phyloP scores from a whole-genome alignment of 2,329 filamentous ascomycete genomes.

The Penicillium psychrosexuale region DNA sequence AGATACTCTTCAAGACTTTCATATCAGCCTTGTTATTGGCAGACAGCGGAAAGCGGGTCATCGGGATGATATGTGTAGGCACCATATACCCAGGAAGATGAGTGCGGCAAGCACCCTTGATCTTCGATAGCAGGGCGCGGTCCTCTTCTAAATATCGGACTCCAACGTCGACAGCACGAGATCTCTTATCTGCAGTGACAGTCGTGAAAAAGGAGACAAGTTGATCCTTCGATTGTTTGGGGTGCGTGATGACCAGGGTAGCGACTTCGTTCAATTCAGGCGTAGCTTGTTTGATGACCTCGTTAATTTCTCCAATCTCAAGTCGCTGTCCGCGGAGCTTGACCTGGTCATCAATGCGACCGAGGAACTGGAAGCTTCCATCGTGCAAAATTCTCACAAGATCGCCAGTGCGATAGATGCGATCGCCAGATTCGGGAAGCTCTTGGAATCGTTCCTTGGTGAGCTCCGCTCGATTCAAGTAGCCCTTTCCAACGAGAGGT shows the following conservation, averaged over 20 bases:
- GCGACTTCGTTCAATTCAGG: slow-evolving; percentile 63
- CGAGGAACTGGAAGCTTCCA: slow-evolving; percentile 80
- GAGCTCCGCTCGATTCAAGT: slow-evolving; percentile 75
- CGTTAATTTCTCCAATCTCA: slow-evolving; percentile 88
- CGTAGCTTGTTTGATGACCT: slow-evolving; percentile 66
- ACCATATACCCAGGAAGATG: slow-evolving; percentile 84
- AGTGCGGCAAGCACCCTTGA: slow-evolving; percentile 63
- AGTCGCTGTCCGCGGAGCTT: slow-evolving; percentile 86
- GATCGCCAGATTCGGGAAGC: slow-evolving; percentile 55
- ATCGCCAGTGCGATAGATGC: slow-evolving; percentile 84
- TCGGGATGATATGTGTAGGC: slow-evolving; percentile 73
- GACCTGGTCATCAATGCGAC: slow-evolving; percentile 84
- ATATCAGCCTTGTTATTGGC: slow-evolving; percentile 86
- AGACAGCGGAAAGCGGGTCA: slow-evolving; percentile 73
- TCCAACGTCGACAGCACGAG: slow-evolving; percentile 18
- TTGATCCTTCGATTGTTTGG: slow-evolving; percentile 72
- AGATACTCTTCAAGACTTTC: slow-evolving; percentile 66
- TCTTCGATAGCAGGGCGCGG: slow-evolving; percentile 44
- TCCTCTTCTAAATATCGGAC: slow-evolving; percentile 42
- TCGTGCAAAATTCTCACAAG: slow-evolving; percentile 78
- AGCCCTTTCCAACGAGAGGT: slow-evolving; percentile 82
- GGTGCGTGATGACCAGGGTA: slow-evolving; percentile 72
- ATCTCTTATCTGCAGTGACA: slow-evolving; percentile 13
- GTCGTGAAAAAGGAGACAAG: slow-evolving; percentile 69
- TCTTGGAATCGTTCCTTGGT: slow-evolving; percentile 73